Evolutionary conservation across 371 early-diverging fungal genomes (phyloP).

Genomic region (Gilbertella persicaria): DNA sequence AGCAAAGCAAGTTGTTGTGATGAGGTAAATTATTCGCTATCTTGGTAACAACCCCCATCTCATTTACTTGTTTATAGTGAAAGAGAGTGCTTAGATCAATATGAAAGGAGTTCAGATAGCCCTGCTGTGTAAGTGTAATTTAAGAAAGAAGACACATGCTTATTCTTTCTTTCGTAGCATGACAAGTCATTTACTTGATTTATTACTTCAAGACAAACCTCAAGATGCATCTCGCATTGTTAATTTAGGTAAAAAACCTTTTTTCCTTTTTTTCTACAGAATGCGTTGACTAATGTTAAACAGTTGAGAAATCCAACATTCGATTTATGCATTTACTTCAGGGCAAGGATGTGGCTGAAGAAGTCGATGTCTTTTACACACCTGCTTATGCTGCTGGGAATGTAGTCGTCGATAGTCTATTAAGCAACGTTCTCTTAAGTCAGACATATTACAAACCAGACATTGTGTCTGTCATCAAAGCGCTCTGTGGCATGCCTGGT

Average conservation of each 20-base stretch:
- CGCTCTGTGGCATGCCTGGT: slow-evolving; percentile 53
- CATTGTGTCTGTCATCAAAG: slow-evolving; percentile 52
- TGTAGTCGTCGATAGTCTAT: slow-evolving; percentile 42
- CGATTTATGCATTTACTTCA: slow-evolving; percentile 45
- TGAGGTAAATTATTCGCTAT: slow-evolving; percentile 36
- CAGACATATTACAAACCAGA: slow-evolving; percentile 53
- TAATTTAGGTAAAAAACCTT: slow-evolving; percentile 32
- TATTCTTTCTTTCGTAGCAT: slow-evolving; percentile 14
- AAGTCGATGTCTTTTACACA: slow-evolving; percentile 35
- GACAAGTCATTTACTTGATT: slow-evolving; percentile 40
- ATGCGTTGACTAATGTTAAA: background rate
- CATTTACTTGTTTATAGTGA: slow-evolving; percentile 26
- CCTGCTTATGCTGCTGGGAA: slow-evolving; percentile 54
- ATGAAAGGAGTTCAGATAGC: slow-evolving; percentile 45
- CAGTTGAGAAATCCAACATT: slow-evolving; percentile 49
- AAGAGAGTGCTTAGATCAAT: slow-evolving; percentile 37
- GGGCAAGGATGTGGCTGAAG: slow-evolving; percentile 34
- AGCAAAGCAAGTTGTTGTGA: slow-evolving; percentile 62
- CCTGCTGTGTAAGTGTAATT: slow-evolving; percentile 42
- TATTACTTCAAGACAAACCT: slow-evolving; percentile 28
- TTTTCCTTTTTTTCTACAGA: background rate
- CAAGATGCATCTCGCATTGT: slow-evolving; percentile 30
- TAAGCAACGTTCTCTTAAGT: slow-evolving; percentile 47
- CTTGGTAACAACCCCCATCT: background rate
- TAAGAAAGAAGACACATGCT: background rate